Percentiles rank a stretch among this genome's conserved stretches.
These are phyloP conservation scores for Sporisorium iseilematis-ciliati DNA, from an alignment of 1,284 basidiomycete genomes.

Conservation along the genomic window DNA sequence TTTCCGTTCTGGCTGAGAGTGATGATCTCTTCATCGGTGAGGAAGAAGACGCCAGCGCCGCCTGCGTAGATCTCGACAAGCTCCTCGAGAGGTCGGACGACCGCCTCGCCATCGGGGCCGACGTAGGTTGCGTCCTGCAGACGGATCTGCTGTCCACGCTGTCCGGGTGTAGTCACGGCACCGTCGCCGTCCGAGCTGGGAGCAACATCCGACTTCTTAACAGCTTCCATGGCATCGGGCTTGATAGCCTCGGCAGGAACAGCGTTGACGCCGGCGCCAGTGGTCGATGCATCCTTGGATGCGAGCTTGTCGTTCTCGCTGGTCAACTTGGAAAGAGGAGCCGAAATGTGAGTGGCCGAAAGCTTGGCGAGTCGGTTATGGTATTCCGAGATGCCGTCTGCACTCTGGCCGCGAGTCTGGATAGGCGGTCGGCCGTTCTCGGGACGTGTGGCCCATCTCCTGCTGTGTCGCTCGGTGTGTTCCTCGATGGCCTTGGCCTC, in stretches of 20 bases:
- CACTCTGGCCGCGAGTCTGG: slow-evolving; percentile 31
- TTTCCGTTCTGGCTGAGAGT: slow-evolving; percentile 90
- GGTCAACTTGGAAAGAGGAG: slow-evolving; percentile 45
- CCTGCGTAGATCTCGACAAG: slow-evolving; percentile 88
- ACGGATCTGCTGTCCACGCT: slow-evolving; percentile 43
- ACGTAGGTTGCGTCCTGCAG: slow-evolving; percentile 45
- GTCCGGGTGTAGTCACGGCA: slow-evolving; percentile 32
- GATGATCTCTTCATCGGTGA: slow-evolving; percentile 94
- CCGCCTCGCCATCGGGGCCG: slow-evolving; percentile 50
- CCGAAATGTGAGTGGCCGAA: slow-evolving; percentile 31
- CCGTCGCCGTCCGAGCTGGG: slow-evolving; percentile 51
- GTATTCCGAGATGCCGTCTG: slow-evolving; percentile 63
- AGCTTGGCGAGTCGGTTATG: slow-evolving; percentile 68
- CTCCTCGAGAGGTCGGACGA: slow-evolving; percentile 76
- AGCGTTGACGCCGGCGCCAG: slow-evolving; percentile 19
- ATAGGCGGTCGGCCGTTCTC: slow-evolving; percentile 20
- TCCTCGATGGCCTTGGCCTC: slow-evolving; percentile 48
- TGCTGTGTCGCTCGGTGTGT: slow-evolving; percentile 26
- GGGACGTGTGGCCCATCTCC: slow-evolving; percentile 35
- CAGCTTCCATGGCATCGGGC: slow-evolving; percentile 35
- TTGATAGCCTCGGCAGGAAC: slow-evolving; percentile 47
- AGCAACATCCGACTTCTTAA: slow-evolving; percentile 34
- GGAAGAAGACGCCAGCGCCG: slow-evolving; percentile 74
- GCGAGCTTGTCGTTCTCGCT: slow-evolving; percentile 30
- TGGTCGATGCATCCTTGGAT: slow-evolving; percentile 13